Percentiles rank a stretch among this genome's conserved stretches.
These are phyloP conservation scores for Solanum commersonii DNA, from an alignment of 257 asterid genomes.

Conservation along the genomic window DNA sequence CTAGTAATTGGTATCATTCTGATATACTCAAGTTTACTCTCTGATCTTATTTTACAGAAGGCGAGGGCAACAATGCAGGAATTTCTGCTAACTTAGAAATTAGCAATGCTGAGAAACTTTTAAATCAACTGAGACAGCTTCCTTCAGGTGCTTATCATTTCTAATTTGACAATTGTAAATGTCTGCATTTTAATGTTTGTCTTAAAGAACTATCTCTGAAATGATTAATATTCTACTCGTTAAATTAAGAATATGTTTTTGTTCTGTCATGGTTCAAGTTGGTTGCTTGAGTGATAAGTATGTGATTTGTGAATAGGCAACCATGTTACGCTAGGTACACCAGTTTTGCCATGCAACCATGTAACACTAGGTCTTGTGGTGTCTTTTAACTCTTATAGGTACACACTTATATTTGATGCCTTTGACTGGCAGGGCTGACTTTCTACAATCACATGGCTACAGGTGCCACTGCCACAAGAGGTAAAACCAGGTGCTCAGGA, in stretches of 20 bases:
- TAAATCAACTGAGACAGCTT: slow-evolving; percentile 35
- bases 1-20: not conserved
- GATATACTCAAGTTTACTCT: not conserved
- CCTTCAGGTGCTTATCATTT: slow-evolving; percentile 42
- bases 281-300: not conserved
- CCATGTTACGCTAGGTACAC: not conserved
- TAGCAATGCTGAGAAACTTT: slow-evolving; percentile 25
- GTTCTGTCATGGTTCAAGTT: not conserved
- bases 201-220: not conserved
- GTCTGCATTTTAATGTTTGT: not conserved
- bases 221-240: not conserved
- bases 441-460: slow-evolving; percentile 37
- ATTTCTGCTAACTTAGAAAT: slow-evolving; percentile 16
- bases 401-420: not conserved
- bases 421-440: slow-evolving; percentile 41
- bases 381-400: not conserved
- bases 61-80: slow-evolving; percentile 12
- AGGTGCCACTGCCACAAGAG: slow-evolving; percentile 24
- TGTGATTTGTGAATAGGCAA: not conserved
- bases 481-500: slow-evolving; percentile 28
- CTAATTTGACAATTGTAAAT: not conserved
- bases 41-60: slow-evolving; percentile 22
- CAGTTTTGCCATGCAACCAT: not conserved
- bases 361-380: not conserved
- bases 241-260: not conserved